These are phyloP conservation scores for Aspergillus nomiae DNA, from an alignment of 2,329 filamentous ascomycete genomes.

Conservation along the genomic window DNA sequence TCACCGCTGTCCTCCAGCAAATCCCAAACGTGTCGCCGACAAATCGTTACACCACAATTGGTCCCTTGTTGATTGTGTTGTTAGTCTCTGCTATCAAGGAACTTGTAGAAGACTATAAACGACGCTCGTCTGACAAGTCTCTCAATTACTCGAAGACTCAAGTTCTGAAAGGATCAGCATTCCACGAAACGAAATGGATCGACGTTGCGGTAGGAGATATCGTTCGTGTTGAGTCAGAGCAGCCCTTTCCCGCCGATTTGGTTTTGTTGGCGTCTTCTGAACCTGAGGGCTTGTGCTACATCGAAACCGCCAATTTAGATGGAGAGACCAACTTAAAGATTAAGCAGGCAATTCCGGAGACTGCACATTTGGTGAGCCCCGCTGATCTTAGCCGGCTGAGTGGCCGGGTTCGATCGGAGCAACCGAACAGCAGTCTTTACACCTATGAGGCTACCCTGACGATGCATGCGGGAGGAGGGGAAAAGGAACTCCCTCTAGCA, in stretches of 20 bases:
- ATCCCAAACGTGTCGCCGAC: constrained; percentile 94
- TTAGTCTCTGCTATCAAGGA: constrained; percentile 96
- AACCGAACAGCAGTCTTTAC: constrained; percentile 97
- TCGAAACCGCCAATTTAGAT: constrained; percentile 96
- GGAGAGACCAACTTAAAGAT: constrained; percentile 99
- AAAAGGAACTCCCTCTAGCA: constrained; percentile 86
- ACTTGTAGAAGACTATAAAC: constrained; percentile 86
- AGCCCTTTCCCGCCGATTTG: constrained; percentile 91
- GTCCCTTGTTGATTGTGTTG: constrained; percentile 85
- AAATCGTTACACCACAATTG: constrained; percentile 94
- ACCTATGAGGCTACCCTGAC: constrained; percentile 97
- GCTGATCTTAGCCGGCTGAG: constrained; percentile 82
- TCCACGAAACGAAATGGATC: constrained; percentile 89
- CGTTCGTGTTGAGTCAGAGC: constrained; percentile 87
- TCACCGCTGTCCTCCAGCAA: constrained; percentile 91
- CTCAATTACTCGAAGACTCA: constrained; percentile 86
- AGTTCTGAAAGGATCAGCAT: constrained; percentile 79
- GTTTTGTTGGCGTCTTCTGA: constrained; percentile 93
- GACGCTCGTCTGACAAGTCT: constrained; percentile 81
- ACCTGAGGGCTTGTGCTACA: constrained; percentile 96
- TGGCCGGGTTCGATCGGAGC: constrained; percentile 87
- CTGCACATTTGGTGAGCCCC: constrained; percentile 80
- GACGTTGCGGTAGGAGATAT: constrained; percentile 92
- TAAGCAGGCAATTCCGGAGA: constrained; percentile 95
- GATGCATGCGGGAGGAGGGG: constrained; percentile 83